Base-by-base conservation (phyloP, 2,329 filamentous ascomycete species). In the Aspergillus quadricinctus region DNA sequence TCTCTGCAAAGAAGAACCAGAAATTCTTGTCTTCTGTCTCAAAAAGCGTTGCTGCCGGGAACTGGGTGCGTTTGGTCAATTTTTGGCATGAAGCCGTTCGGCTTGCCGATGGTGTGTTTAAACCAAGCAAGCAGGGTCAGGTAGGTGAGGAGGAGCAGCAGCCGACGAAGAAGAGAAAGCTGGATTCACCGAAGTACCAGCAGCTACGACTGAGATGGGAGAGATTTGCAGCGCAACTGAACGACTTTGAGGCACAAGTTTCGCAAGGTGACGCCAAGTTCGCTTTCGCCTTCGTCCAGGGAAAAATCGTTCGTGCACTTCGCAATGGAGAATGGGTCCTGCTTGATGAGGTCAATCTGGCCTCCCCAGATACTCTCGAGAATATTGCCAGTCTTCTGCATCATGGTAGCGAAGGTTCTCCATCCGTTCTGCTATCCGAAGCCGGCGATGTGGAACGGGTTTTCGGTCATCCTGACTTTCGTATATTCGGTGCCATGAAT, bases 401-500 rank as follows among this genome's bases (percentile, higher is more conserved):
- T 56, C 86, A 88, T 53, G 89, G 89, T 7, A 81, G 84, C 9
- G 84, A 85, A 58, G 85, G 86, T 35, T 80, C 80, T 0, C 93
- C 93, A 1, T 97, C 90, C 0, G 86, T 99, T 48, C 77, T 99
- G 4, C 81, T 99, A 7, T 92, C 92, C 0, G 94, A 99, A 76
- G 94, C 92, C 41, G 94, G 94, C 40, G 92, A 94, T 64, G 90
- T 96, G 46, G 91, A 97, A 72, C 85, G 92, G 61, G 87, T 99
- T 37, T 82, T 87, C 58, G 94, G 92, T 0, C 93, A 99, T 72
- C 88, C 91, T 0, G 87, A 96, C 61, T 99, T 99, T 72, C 87
- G 94, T 41, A 89, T 99, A 14, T 99, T 99, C 69, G 95, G 90
- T 52, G 94, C 95, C 28, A 99, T 99, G 94, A 99, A 99, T 68